Evolutionary conservation across 1,284 basidiomycete species (phyloP), one percentile per base, ranked within the genome.

Genomic region (Trametes versicolor): DNA sequence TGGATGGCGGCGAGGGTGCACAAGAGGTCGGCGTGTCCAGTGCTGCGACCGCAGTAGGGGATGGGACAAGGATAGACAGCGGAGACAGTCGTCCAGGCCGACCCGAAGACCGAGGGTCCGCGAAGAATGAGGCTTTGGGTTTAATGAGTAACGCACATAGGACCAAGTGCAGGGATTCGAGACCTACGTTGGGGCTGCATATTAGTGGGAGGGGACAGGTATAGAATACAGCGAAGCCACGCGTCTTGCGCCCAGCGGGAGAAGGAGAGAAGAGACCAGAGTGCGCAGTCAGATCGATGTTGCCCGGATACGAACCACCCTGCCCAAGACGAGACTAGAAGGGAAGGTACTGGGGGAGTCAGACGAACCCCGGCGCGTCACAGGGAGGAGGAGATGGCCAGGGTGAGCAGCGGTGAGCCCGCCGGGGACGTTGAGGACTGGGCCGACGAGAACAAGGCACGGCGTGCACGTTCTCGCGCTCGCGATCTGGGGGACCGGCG

Each of bases 1-100:
- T 21, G 12, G 63, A 70, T 34, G 61, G 32, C 5, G 68, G 66
- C 6, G 68, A 67, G 23, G 64, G 65, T 37, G 56, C 64, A 39
- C 41, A 47, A 0, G 66, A 68, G 21, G 53, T 58, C 5, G 59
- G 39, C n/a, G 55, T 48, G 34, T 64, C 66, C n/a, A 39, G 53
- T n/a, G 55, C 39, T 1, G 57, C 17, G n/a, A 41, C 52, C 7
- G 27, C 27, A 15, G 48, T 5, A 12, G 48, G 27, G 48, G 60
- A 54, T 23, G 62, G 43, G 58, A 63, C 63, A 45, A 60, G 63
- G 15, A 58, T 43, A 1, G 58, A 51, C 37, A 69, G 56, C 2
- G 68, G 63, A 17, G 55, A 32, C 19, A 64, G 39, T 10, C 47
- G 29, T 27, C 36, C 57, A 52, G 58, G 62, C 7, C 57, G 53